phyloP scores from a whole-genome alignment of 2,329 filamentous ascomycete genomes.

The Scedosporium dehoogii region DNA sequence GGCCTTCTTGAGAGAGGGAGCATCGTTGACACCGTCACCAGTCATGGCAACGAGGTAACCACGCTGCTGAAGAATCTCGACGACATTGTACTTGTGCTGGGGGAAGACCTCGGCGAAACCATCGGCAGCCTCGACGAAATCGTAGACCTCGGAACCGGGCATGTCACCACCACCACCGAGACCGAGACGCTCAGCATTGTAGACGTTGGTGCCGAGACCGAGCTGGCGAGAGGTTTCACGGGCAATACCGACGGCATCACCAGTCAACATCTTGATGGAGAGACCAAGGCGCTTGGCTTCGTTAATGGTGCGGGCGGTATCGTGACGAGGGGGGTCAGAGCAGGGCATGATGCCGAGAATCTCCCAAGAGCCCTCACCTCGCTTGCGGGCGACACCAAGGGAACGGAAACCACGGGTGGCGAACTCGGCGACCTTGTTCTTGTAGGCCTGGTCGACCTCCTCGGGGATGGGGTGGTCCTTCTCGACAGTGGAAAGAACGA shows the following conservation, averaged over 20 bases:
- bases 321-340: constrained; percentile 82
- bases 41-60: constrained; percentile 94
- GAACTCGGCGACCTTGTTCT: constrained; percentile 87
- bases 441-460: constrained; percentile 72
- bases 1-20: constrained; percentile 87
- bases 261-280: constrained; percentile 93
- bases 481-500: constrained; percentile 79
- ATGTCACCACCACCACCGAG: constrained; percentile 84
- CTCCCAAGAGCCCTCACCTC: constrained; percentile 72
- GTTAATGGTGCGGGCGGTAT: constrained; percentile 82
- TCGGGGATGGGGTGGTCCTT: constrained; percentile 73
- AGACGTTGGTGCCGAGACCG: constrained; percentile 85
- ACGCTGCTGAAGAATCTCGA: constrained; percentile 88
- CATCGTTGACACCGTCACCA: constrained; percentile 91
- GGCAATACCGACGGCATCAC: constrained; percentile 87
- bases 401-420: constrained; percentile 90
- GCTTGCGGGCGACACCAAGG: constrained; percentile 85
- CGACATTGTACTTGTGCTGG: constrained; percentile 91
- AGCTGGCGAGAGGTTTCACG: constrained; percentile 86
- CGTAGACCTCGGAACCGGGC: constrained; percentile 87
- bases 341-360: constrained; percentile 94
- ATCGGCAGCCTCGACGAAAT: constrained; percentile 91
- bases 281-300: constrained; percentile 82
- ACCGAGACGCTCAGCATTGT: constrained; percentile 87
- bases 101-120: constrained; percentile 93